A percentile compares a stretch with the other conserved stretches of the same genome.
Evolutionary conservation across 345 rosid species (phyloP).

Genomic region (Salix arbutifolia): DNA sequence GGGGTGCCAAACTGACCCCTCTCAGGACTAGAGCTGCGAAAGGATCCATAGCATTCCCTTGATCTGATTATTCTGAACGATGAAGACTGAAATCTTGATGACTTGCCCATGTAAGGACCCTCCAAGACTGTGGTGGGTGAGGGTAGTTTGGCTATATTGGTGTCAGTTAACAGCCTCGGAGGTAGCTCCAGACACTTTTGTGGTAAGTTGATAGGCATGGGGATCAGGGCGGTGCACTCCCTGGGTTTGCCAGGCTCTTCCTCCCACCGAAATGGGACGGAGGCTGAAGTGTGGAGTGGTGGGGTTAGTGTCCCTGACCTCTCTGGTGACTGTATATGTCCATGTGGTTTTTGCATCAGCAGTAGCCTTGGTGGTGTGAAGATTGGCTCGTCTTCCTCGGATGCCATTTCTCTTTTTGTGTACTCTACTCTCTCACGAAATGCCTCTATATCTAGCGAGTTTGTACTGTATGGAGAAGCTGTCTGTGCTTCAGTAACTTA

Average conservation of each 20-base stretch:
- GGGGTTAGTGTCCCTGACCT: slow-evolving; percentile 55
- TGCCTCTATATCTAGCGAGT: not conserved
- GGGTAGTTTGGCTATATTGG: slow-evolving; percentile 33
- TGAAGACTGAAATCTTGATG: slow-evolving; percentile 29
- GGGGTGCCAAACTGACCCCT: slow-evolving; percentile 14
- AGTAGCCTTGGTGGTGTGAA: slow-evolving; percentile 34
- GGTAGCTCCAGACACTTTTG: slow-evolving; percentile 55
- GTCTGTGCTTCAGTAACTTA: too few species aligned
- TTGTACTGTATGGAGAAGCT: not conserved
- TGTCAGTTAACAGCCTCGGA: slow-evolving; percentile 55
- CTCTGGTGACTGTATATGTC: slow-evolving; percentile 43
- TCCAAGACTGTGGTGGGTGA: slow-evolving; percentile 46
- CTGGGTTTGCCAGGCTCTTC: slow-evolving; percentile 89
- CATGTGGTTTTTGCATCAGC: slow-evolving; percentile 33
- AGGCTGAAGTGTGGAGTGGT: slow-evolving; percentile 53
- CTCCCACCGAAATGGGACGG: slow-evolving; percentile 89
- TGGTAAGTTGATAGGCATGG: slow-evolving; percentile 20
- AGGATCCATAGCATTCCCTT: slow-evolving; percentile 42
- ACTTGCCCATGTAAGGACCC: slow-evolving; percentile 31
- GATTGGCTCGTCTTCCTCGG: slow-evolving; percentile 25
- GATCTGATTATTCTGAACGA: slow-evolving; percentile 33
- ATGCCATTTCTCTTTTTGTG: slow-evolving; percentile 16
- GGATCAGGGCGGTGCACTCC: slow-evolving; percentile 27
- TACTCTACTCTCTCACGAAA: not conserved
- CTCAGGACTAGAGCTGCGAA: slow-evolving; percentile 30